A percentile compares a stretch with the other conserved stretches of the same genome.
Conservation (phyloP, 495 filamentous ascomycete species). For the Hamigera avellanea region DNA sequence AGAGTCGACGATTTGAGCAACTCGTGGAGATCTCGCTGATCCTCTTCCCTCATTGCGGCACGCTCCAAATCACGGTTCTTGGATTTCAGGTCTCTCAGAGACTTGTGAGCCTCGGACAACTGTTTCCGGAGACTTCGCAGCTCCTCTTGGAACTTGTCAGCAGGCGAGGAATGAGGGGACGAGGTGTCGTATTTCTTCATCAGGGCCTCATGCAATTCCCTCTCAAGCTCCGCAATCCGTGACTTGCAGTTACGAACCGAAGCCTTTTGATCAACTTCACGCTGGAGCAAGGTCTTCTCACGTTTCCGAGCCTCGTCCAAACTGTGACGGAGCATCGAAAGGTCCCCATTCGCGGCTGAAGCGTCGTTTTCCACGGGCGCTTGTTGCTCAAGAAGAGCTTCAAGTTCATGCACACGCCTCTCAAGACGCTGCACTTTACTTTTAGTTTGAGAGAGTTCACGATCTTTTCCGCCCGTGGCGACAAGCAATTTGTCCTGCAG, state of each 20-base stretch:
- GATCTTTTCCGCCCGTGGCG: conserved; percentile 32
- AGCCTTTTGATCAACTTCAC: conserved; percentile 48
- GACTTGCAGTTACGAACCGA: conserved; percentile 41
- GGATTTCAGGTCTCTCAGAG: conserved; percentile 43
- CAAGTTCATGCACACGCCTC: conserved; percentile 44
- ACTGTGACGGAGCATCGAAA: conserved; percentile 46
- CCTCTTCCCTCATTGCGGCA: conserved; percentile 38
- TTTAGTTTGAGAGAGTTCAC: conserved; percentile 38
- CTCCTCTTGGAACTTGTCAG: conserved; percentile 46
- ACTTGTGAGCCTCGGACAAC: conserved; percentile 48
- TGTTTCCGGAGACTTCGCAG: conserved; percentile 50
- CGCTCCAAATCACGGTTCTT: conserved; percentile 39
- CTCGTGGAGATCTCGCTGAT: conserved; percentile 55
- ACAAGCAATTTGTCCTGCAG: conserved; percentile 36
- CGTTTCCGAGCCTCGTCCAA: conserved; percentile 52
- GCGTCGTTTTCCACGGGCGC: conserved; percentile 19
- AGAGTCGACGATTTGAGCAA: conserved; percentile 55
- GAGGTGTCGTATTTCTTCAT: conserved; percentile 36
- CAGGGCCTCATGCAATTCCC: conserved; percentile 40
- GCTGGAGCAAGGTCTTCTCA: conserved; percentile 49
- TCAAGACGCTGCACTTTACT: conserved; percentile 49
- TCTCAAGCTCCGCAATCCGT: conserved; percentile 44
- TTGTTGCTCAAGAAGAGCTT: conserved; percentile 38
- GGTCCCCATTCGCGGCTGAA: conserved; percentile 39
- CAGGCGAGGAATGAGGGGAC: conserved; percentile 40